Percentiles rank a stretch among this genome's conserved stretches.
Evolutionary conservation across 805 yeast genomes (phyloP).

Genomic region (Ogataea paradorogensis): DNA sequence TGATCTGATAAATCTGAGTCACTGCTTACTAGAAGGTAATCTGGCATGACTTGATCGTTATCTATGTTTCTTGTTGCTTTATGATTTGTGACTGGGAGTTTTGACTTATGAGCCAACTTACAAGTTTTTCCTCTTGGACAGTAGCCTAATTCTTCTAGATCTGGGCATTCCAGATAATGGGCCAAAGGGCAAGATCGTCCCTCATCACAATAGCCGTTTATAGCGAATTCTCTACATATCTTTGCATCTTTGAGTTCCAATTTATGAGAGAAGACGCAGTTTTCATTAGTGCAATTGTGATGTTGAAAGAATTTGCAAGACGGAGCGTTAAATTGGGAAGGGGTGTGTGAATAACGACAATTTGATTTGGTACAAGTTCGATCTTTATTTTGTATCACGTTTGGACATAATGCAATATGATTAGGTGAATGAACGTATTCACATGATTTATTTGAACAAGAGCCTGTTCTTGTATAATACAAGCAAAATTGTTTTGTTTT

Average conservation of each 20-base stretch:
- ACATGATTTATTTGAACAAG: slow-evolving; percentile 54
- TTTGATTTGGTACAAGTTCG: slow-evolving; percentile 45
- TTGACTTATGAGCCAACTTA: slow-evolving; percentile 45
- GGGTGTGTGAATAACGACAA: slow-evolving; percentile 57
- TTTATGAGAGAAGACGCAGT: slow-evolving; percentile 53
- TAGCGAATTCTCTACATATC: slow-evolving; percentile 64
- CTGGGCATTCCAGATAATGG: slow-evolving; percentile 70
- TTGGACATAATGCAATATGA: slow-evolving; percentile 54
- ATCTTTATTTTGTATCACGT: slow-evolving; percentile 36
- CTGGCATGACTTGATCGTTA: slow-evolving; percentile 28
- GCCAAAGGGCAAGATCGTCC: slow-evolving; percentile 56
- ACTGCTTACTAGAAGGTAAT: slow-evolving; percentile 14
- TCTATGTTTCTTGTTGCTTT: slow-evolving; percentile 28
- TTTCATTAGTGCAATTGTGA: slow-evolving; percentile 45
- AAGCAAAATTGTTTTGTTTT: slow-evolving; percentile 19
- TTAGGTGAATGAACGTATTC: slow-evolving; percentile 49
- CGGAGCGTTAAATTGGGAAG: slow-evolving; percentile 59
- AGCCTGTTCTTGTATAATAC: slow-evolving; percentile 38
- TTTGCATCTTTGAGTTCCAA: slow-evolving; percentile 34
- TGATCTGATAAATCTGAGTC: slow-evolving; percentile 12
- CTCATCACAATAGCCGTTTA: slow-evolving; percentile 64
- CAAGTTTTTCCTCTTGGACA: slow-evolving; percentile 57
- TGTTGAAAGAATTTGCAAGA: slow-evolving; percentile 51
- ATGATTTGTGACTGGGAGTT: slow-evolving; percentile 1
- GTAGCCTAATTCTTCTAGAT: slow-evolving; percentile 55